Evolutionary conservation across 2,329 filamentous ascomycete species (phyloP), one percentile per base, ranked within the genome.

Genomic region (Beauveria brongniartii): DNA sequence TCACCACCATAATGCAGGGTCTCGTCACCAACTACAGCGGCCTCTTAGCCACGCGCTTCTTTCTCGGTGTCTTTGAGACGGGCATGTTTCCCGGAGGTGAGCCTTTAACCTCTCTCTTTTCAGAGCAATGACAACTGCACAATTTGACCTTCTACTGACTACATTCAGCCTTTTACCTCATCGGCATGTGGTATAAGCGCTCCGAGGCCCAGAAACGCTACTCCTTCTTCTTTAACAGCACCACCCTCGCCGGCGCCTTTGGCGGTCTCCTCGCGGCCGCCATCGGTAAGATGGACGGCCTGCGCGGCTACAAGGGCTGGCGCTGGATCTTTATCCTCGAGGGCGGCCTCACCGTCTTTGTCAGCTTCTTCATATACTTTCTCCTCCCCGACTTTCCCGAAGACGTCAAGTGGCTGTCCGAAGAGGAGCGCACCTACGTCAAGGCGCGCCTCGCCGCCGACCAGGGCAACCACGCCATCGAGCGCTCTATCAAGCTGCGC

Each of bases 141-240:
- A 30, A 20, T 30, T 16, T 50, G 40, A 20, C 34, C 3, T 10
- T 20, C 3, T 89, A 87, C 66, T 68, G 54, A 69, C 63, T 48
- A 1, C 1, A 28, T 67, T 52, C 53, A 76, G 78, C 75, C 55
- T 82, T 89, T 70, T 89, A 92, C 69, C 76, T 92, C 8, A 86
- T 92, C 63, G 86, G 90, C 62, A 93, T 93, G 87, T 95, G 90
- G 92, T 99, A 97, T 68, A 86, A 87, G 63, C 85, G 93, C 63
- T 80, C 80, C 50, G 94, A 97, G 75, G 91, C 92, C 2, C 93
- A 97, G 74, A 91, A 91, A 69, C 86, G 94, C 34, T 97, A 92
- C 75, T 90, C 87, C 18, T 92, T 97, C 78, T 97, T 97, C 80
- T 97, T 97, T 79, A 87, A 84, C 69, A 90, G 82, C 30, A 92